Evolutionary conservation across 345 rosid genomes (phyloP).

Genomic region (Populus alba): DNA sequence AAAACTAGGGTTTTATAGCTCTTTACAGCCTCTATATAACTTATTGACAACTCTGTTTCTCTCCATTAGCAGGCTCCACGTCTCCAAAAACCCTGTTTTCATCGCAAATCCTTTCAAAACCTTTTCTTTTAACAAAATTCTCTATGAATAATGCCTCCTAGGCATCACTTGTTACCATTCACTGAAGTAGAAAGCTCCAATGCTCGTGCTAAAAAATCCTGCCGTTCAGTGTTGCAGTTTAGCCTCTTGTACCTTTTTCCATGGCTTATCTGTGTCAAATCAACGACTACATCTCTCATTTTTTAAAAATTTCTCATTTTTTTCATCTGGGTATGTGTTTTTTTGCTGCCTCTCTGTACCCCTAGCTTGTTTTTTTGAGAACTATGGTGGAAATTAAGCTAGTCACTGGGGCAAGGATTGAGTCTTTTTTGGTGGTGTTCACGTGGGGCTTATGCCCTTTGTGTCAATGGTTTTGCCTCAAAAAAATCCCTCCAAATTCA

Average conservation of each 20-base stretch:
- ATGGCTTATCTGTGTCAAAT: conserved; percentile 29
- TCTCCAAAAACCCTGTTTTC: not conserved
- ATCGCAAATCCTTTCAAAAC: not conserved
- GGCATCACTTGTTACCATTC: conserved; percentile 15
- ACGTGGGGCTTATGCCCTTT: conserved; percentile 43
- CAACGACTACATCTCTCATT: conserved; percentile 37
- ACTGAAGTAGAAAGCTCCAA: conserved; percentile 21
- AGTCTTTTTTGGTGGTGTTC: conserved; percentile 29
- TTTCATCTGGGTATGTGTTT: not conserved
- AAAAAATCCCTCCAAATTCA: conserved; percentile 34
- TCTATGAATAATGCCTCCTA: conserved; percentile 20
- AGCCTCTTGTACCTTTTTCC: not conserved
- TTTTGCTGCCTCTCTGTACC: conserved; percentile 43
- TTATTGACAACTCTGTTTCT: not conserved
- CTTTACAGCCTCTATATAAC: not conserved
- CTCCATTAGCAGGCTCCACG: not conserved
- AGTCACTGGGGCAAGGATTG: conserved; percentile 51
- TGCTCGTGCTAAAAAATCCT: conserved; percentile 13
- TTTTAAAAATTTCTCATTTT: not conserved
- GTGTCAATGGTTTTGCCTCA: conserved; percentile 34
- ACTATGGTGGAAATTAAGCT: conserved; percentile 33
- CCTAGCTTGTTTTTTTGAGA: conserved; percentile 45
- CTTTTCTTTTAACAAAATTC: no score
- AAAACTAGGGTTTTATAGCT: not conserved
- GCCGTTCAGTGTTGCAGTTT: conserved; percentile 30